Conservation (phyloP, 202 grass and related monocot species). For the Brachypodium distachyon region DNA sequence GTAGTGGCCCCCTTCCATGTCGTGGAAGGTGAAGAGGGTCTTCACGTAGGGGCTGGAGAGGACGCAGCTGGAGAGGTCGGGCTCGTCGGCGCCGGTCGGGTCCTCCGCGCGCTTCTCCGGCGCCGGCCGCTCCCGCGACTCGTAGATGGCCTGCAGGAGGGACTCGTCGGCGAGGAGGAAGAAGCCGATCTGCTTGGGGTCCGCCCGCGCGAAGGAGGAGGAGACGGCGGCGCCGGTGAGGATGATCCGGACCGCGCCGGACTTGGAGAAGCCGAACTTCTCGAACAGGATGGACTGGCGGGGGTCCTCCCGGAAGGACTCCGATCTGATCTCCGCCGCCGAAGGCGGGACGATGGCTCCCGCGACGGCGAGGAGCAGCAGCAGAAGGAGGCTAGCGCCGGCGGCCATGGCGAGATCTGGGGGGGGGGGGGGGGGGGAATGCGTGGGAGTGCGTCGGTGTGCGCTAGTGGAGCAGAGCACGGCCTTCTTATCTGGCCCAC, state of each 20-base stretch:
- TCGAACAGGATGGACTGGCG: constrained; percentile 76
- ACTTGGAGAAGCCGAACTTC: constrained; percentile 74
- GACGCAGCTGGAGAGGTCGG: constrained; percentile 35
- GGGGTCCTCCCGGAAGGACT: constrained; percentile 52
- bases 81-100: constrained; percentile 31
- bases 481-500: neutral
- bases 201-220: constrained; percentile 31
- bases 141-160: constrained; percentile 59
- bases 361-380: neutral
- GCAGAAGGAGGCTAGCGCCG: neutral
- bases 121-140: constrained; percentile 24
- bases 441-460: constrained; percentile 32
- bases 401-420: constrained; percentile 33
- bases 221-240: constrained; percentile 41
- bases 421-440: neutral
- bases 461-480: neutral
- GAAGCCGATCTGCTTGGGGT: constrained; percentile 48
- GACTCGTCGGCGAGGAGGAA: constrained; percentile 75
- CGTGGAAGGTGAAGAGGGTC: constrained; percentile 52
- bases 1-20: constrained; percentile 33
- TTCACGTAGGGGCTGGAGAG: constrained; percentile 56
- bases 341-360: neutral
- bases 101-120: constrained; percentile 28
- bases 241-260: constrained; percentile 41
- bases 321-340: constrained; percentile 56